Conservation (phyloP, 768 basidiomycete genomes). For the Dacryopinax primogenitus region DNA sequence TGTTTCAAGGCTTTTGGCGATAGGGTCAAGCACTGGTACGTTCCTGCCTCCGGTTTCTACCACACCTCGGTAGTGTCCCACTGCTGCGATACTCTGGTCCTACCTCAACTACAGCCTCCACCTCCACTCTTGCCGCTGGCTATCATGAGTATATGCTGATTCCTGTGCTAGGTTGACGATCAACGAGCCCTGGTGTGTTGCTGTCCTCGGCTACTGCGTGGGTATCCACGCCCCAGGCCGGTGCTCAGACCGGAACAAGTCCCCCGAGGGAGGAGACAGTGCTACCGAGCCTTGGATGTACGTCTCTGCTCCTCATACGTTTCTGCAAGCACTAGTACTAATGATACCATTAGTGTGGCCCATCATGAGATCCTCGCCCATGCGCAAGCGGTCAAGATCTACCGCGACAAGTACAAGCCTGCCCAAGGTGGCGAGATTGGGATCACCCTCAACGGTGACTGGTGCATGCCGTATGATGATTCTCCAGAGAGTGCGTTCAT, state of each 20-base stretch:
- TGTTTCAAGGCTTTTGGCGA: constrained; percentile 67
- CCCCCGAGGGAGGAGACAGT: constrained; percentile 44
- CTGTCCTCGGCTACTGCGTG: constrained; percentile 55
- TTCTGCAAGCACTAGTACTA: neutral
- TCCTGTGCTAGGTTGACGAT: constrained; percentile 46
- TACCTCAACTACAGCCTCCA: too few relatives aligned
- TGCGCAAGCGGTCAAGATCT: constrained; percentile 51
- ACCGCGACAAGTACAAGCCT: constrained; percentile 52
- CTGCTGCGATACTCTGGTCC: constrained; percentile 20
- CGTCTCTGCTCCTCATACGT: constrained; percentile 21
- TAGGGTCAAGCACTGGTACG: constrained; percentile 59
- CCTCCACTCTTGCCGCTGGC: neutral
- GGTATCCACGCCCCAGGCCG: constrained; percentile 62
- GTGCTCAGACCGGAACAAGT: constrained; percentile 49
- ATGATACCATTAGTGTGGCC: constrained; percentile 39
- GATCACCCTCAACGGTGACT: constrained; percentile 69
- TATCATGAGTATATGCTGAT: neutral
- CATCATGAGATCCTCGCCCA: constrained; percentile 59
- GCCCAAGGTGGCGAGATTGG: constrained; percentile 55
- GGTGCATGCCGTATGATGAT: constrained; percentile 61
- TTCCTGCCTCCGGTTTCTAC: constrained; percentile 13
- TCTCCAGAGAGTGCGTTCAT: constrained; percentile 46
- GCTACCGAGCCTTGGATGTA: constrained; percentile 60
- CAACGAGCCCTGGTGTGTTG: constrained; percentile 65
- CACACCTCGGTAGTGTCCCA: neutral